Conservation (phyloP, 1,284 basidiomycete species). For the Trametes sp. region DNA sequence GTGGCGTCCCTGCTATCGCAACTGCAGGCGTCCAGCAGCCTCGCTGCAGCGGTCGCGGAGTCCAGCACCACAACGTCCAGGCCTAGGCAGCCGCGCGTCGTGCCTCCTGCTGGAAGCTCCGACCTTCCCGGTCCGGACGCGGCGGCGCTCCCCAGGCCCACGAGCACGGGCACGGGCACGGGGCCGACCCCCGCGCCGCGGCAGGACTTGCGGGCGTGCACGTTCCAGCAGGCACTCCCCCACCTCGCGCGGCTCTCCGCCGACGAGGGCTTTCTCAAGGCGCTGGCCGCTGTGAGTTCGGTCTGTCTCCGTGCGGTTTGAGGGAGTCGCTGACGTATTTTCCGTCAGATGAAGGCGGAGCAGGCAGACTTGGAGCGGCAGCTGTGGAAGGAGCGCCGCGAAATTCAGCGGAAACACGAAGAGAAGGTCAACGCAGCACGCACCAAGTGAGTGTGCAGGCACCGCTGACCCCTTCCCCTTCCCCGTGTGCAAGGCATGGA, state of each 20-base stretch:
- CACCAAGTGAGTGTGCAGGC: constrained; percentile 60
- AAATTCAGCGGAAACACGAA: constrained; percentile 67
- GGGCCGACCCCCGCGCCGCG: constrained; percentile 24
- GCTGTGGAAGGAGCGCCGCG: constrained; percentile 68
- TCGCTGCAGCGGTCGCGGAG: constrained; percentile 21
- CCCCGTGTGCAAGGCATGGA: not conserved
- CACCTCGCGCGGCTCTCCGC: constrained; percentile 60
- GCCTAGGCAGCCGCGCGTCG: constrained; percentile 8
- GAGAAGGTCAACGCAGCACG: constrained; percentile 71
- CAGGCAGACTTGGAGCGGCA: constrained; percentile 71
- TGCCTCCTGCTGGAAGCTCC: constrained; percentile 9
- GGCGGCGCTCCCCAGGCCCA: constrained; percentile 7
- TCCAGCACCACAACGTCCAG: constrained; percentile 11
- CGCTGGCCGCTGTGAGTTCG: constrained; percentile 57
- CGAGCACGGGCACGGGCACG: constrained; percentile 5
- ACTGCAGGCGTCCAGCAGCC: constrained; percentile 47
- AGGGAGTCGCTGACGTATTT: not conserved
- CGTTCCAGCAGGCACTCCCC: constrained; percentile 73
- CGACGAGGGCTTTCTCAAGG: constrained; percentile 52
- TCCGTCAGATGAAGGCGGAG: constrained; percentile 61
- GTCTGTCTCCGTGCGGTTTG: constrained; percentile 18
- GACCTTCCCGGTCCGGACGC: constrained; percentile 20
- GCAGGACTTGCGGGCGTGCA: constrained; percentile 54
- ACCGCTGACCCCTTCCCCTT: not conserved
- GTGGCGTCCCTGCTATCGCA: constrained; percentile 77